A percentile compares a stretch with the other conserved stretches of the same genome.
Evolutionary conservation across 345 rosid genomes (phyloP).

Genomic region (Acer saccharum): DNA sequence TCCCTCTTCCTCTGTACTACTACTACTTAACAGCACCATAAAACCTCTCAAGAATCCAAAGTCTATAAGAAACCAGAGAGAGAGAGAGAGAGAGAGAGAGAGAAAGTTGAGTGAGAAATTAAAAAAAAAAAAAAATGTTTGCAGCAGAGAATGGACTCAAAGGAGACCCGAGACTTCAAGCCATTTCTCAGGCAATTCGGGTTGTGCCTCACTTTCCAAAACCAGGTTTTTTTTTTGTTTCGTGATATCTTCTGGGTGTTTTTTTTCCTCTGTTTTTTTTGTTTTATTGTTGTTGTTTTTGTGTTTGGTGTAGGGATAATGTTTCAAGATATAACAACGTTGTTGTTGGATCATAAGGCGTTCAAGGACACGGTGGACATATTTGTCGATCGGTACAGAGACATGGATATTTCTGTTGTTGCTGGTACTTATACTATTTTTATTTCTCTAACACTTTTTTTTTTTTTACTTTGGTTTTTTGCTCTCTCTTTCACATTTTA

Average conservation of each 20-base stretch:
- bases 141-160: conserved; percentile 76
- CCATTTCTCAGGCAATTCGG: conserved; percentile 63
- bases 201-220: conserved; percentile 82
- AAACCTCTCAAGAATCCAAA: not conserved
- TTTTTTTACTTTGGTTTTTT: not conserved
- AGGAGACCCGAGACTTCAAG: conserved; percentile 72
- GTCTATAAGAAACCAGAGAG: not conserved
- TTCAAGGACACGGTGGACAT: conserved; percentile 87
- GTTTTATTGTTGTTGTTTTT: not conserved
- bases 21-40: not conserved
- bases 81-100: not conserved
- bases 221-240: conserved; percentile 40
- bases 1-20: not conserved
- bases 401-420: conserved; percentile 85
- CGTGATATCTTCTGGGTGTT: not conserved
- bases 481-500: not conserved
- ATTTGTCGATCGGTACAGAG: conserved; percentile 89
- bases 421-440: conserved; percentile 57
- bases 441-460: not conserved
- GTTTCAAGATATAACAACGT: conserved; percentile 96
- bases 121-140: conserved; percentile 43
- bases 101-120: not conserved
- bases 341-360: conserved; percentile 85
- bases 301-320: conserved; percentile 59
- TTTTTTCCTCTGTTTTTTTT: not conserved